Evolutionary conservation across 176 grass and related monocot species (phyloP).

Genomic region (Zea mays): Zm-B73-REFERENCE-NAM-5.0 NC_050096.1:230461001-230461500

Average conservation of each 20-base stretch:
- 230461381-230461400: background rate
- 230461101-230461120: no score
- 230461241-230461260: no score
- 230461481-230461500: background rate
- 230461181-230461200: constrained; percentile 52
- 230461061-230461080: background rate
- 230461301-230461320: constrained; percentile 84
- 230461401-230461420: background rate
- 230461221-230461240: background rate
- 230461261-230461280: constrained; percentile 72
- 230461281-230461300: constrained; percentile 73
- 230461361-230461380: constrained; percentile 76
- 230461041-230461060: constrained; percentile 48
- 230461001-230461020: constrained; percentile 78
- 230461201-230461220: constrained; percentile 1
- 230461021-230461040: constrained; percentile 88
- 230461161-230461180: constrained; percentile 83
- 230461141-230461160: constrained; percentile 94
- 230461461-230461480: background rate
- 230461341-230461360: constrained; percentile 48
- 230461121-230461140: constrained; percentile 74
- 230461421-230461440: no score
- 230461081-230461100: background rate
- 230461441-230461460: no score
- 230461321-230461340: constrained; percentile 85